A percentile compares a stretch with the other conserved stretches of the same genome.
phyloP scores from a whole-genome alignment of 306 rosid species.

The Hippophae tibetana region DNA sequence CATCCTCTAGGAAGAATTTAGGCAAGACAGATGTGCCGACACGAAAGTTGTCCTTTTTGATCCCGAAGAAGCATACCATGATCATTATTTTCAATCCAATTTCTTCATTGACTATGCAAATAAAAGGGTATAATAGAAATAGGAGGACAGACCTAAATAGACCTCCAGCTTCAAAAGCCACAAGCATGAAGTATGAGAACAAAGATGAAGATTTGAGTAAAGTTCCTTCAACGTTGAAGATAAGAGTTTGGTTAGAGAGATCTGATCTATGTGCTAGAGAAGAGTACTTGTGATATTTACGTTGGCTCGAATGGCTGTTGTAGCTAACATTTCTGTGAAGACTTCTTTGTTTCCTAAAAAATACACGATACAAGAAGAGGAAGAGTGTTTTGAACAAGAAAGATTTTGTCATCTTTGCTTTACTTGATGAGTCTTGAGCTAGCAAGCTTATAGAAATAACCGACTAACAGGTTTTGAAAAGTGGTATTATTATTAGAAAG shows the following conservation, averaged over 20 bases:
- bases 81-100: conserved; percentile 69
- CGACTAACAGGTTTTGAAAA: too few species aligned
- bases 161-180: conserved; percentile 78
- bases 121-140: conserved; percentile 47
- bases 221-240: conserved; percentile 63
- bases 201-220: conserved; percentile 44
- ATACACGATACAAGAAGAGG: conserved; percentile 42
- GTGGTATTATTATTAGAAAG: too few species aligned
- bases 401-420: conserved; percentile 27
- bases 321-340: conserved; percentile 28
- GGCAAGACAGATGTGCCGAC: conserved; percentile 63
- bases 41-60: conserved; percentile 52
- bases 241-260: conserved; percentile 31
- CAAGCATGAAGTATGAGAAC: conserved; percentile 82
- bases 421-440: background rate
- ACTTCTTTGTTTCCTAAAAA: conserved; percentile 33
- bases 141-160: conserved; percentile 40
- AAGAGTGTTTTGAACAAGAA: conserved; percentile 40
- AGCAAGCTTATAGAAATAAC: background rate
- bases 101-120: conserved; percentile 30
- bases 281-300: conserved; percentile 26
- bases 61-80: conserved; percentile 64
- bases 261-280: conserved; percentile 35
- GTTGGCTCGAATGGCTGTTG: conserved; percentile 17
- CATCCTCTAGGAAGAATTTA: conserved; percentile 64